Conservation (phyloP, 129 eudicot species). For the Artemisia annua region DNA sequence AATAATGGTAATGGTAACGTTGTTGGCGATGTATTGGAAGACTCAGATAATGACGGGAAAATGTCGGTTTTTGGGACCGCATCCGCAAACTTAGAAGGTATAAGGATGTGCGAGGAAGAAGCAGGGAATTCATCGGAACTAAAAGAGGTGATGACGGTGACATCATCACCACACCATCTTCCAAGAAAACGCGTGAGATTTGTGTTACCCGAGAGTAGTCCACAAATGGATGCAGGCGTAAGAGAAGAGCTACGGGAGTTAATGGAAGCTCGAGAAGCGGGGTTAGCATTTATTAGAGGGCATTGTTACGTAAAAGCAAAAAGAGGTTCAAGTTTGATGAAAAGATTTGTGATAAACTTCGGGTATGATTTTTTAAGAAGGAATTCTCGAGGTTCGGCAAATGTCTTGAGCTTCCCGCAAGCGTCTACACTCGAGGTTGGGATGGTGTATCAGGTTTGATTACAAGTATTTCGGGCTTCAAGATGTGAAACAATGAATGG, state of each 20-base stretch:
- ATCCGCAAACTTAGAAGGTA: slow-evolving; percentile 39
- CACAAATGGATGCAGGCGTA: slow-evolving; percentile 40
- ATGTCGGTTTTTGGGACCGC: slow-evolving; percentile 68
- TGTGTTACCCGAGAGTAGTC: slow-evolving; percentile 62
- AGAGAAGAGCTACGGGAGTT: slow-evolving; percentile 62
- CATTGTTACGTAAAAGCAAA: slow-evolving; percentile 72
- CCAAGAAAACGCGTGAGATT: slow-evolving; percentile 66
- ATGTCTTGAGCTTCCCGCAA: slow-evolving; percentile 61
- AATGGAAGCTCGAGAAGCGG: slow-evolving; percentile 85
- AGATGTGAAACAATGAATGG: background rate
- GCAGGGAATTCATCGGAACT: slow-evolving; percentile 19
- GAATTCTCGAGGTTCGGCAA: slow-evolving; percentile 63
- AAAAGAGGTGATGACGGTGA: slow-evolving; percentile 32
- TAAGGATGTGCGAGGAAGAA: slow-evolving; percentile 42
- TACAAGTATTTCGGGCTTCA: background rate
- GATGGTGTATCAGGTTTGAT: slow-evolving; percentile 72
- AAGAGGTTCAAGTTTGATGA: slow-evolving; percentile 65
- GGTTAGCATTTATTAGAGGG: slow-evolving; percentile 73
- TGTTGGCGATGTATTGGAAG: slow-evolving; percentile 16
- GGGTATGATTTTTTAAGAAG: slow-evolving; percentile 78
- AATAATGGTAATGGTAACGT: slow-evolving; percentile 5
- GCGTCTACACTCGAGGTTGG: slow-evolving; percentile 88
- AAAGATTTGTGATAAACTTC: slow-evolving; percentile 58
- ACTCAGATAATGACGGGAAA: slow-evolving; percentile 45
- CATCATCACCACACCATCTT: slow-evolving; percentile 29